Evolutionary conservation across 331 rosid genomes (phyloP), one percentile per base, ranked within the genome.

Genomic region (Malus hybrid): DNA sequence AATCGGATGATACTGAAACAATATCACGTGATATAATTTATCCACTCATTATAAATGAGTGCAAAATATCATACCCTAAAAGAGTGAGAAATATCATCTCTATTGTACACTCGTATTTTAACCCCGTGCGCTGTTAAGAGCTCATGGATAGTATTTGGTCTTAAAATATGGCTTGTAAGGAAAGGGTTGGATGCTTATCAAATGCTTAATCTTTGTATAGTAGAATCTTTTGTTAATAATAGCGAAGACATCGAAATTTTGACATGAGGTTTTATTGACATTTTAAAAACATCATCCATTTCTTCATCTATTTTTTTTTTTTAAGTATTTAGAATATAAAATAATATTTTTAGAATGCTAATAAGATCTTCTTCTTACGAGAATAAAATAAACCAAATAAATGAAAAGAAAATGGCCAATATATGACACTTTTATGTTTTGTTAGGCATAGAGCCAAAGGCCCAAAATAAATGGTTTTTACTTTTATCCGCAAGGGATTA

Each of bases 11-110:
- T 15, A 50, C 1, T 50, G 8, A 50, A 50, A 50, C 2, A 50
- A 50, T 0, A 9, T 39, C 4, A 9, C 4, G 12, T 39, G 46
- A 39, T 39, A 39, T 39, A 39, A 39, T 39, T 39, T 2, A 39
- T 0, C 0, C 5, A 44, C 0, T 0, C 6, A 1, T 6, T 50
- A 0, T 50, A 16, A 15, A 50, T 50, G n/a, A 50, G 7, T 50
- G 56, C 8, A 50, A 5, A 14, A 50, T 50, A 2, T 6, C 56
- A 50, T 50, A 50, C 9, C 8, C 3, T 50, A 50, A 16, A 15
- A 50, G 0, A 50, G 56, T 50, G 8, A 5, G n/a, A 50, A 50
- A 6, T 50, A 50, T 50, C n/a, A 50, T 15, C 9, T 15, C 54
- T 48, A 14, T 48, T 2, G 3, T 14, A 14, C 54, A 14, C 7